phyloP scores from a whole-genome alignment of 2,329 filamentous ascomycete genomes.

The Beauveria bassiana region DNA sequence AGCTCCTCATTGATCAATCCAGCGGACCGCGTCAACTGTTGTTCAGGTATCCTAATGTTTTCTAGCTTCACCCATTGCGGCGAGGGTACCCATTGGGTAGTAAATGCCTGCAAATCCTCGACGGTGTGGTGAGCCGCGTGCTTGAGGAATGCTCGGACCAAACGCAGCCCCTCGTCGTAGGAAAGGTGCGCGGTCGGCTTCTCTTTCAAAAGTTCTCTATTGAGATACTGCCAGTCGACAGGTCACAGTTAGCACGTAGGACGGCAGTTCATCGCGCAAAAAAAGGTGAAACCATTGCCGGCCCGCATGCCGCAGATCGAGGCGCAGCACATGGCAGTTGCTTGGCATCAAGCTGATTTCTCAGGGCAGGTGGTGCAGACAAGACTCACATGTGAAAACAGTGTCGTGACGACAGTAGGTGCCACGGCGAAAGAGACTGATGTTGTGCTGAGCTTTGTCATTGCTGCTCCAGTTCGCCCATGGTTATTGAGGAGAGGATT shows the following conservation, averaged over 20 bases:
- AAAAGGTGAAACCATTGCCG: not conserved
- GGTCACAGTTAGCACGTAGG: not conserved
- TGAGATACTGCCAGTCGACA: conserved; percentile 56
- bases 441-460: conserved; percentile 64
- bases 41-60: conserved; percentile 54
- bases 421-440: conserved; percentile 77
- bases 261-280: not conserved
- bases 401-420: conserved; percentile 79
- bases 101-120: conserved; percentile 89
- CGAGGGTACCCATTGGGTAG: conserved; percentile 81
- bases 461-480: conserved; percentile 25
- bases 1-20: conserved; percentile 62
- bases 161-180: conserved; percentile 84
- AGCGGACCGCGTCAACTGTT: conserved; percentile 60
- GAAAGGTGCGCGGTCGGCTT: conserved; percentile 86
- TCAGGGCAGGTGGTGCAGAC: not conserved
- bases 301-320: not conserved
- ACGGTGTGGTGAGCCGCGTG: conserved; percentile 85
- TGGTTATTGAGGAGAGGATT: not conserved
- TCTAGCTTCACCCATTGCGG: conserved; percentile 83
- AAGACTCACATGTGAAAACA: conserved; percentile 69
- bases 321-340: not conserved
- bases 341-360: not conserved
- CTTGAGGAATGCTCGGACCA: conserved; percentile 78
- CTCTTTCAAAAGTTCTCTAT: conserved; percentile 64